phyloP scores from a whole-genome alignment of 2,329 filamentous ascomycete species.

The Ceratocystis eucalypticola region DNA sequence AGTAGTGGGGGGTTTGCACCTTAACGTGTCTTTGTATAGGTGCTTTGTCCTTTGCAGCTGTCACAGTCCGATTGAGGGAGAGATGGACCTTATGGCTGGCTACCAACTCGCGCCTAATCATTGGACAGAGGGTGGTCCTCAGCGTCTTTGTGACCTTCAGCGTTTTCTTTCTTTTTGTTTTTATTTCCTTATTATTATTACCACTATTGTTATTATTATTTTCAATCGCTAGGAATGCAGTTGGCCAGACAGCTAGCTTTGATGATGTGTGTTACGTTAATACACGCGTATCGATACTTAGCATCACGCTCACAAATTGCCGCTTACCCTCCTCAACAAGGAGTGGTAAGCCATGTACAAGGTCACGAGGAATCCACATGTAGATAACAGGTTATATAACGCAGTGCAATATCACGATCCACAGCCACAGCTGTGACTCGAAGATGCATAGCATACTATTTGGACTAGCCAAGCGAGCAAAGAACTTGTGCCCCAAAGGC shows the following conservation, averaged over 20 bases:
- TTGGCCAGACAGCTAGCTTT: neutral
- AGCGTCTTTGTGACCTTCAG: neutral
- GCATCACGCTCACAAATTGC: neutral
- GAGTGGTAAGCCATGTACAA: neutral
- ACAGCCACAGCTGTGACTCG: neutral
- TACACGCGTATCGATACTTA: neutral
- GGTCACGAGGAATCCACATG: neutral
- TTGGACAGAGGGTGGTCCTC: neutral
- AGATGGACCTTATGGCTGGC: neutral
- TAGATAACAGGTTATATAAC: neutral
- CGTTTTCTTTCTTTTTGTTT: neutral
- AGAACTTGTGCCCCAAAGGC: neutral
- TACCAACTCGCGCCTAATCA: neutral
- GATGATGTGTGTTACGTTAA: neutral
- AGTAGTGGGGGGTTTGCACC: neutral
- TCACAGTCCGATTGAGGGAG: neutral
- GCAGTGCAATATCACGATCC: neutral
- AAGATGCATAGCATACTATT: neutral
- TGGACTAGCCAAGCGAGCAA: neutral
- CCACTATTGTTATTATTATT: neutral
- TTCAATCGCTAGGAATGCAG: neutral
- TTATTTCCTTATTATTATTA: too few species aligned
- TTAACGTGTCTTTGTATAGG: neutral
- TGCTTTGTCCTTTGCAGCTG: neutral
- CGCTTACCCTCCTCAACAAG: neutral